A percentile compares a stretch with the other conserved stretches of the same genome.
Evolutionary conservation across 2,329 filamentous ascomycete species (phyloP).

Genomic region (Gnomoniopsis smithogilvyi): DNA sequence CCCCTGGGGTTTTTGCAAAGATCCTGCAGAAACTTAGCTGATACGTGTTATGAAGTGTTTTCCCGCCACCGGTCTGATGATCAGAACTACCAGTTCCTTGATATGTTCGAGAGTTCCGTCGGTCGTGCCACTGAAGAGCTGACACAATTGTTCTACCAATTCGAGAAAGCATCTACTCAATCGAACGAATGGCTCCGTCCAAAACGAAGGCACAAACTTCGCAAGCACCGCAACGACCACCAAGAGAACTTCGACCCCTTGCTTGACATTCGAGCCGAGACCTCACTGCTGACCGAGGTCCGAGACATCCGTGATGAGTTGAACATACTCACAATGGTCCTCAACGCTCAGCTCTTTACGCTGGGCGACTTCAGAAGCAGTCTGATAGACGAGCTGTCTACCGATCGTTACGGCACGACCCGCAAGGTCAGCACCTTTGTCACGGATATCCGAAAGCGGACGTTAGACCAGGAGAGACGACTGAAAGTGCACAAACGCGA

Average conservation of each 20-base stretch:
- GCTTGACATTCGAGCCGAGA: slow-evolving; percentile 59
- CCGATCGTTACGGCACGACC: slow-evolving; percentile 29
- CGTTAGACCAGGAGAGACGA: slow-evolving; percentile 53
- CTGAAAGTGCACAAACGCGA: slow-evolving; percentile 58
- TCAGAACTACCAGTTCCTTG: slow-evolving; percentile 61
- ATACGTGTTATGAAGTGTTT: slow-evolving; percentile 36
- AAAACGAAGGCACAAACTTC: slow-evolving; percentile 8
- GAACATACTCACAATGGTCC: slow-evolving; percentile 57
- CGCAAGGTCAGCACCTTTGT: slow-evolving; percentile 16
- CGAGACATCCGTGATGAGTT: slow-evolving; percentile 70
- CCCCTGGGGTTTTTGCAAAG: neutral
- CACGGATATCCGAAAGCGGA: slow-evolving; percentile 43
- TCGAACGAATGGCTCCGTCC: slow-evolving; percentile 51
- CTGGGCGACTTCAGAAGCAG: slow-evolving; percentile 43
- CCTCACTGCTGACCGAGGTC: slow-evolving; percentile 58
- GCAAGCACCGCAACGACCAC: slow-evolving; percentile 29
- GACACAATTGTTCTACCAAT: slow-evolving; percentile 56
- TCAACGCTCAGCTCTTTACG: slow-evolving; percentile 46
- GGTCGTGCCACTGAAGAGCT: slow-evolving; percentile 51
- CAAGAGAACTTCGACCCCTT: slow-evolving; percentile 49
- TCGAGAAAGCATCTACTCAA: slow-evolving; percentile 55
- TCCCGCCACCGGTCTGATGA: slow-evolving; percentile 56
- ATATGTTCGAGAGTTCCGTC: slow-evolving; percentile 66
- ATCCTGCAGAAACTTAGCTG: neutral
- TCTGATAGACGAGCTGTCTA: slow-evolving; percentile 34